Base-by-base conservation (phyloP, 1,284 basidiomycete species). In the Microbotryomycetes sp. region DNA sequence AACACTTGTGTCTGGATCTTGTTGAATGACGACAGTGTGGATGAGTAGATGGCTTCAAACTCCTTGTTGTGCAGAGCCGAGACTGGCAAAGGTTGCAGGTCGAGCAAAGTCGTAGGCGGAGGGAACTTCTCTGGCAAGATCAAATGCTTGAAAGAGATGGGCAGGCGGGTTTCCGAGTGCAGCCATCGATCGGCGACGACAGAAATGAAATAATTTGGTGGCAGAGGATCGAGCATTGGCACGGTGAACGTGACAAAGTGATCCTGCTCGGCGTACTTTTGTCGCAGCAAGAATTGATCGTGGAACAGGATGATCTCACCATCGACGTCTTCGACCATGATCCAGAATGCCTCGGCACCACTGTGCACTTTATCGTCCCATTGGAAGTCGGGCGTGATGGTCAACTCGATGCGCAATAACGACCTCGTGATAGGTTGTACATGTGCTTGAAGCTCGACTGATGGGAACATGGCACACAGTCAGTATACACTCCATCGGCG, bases 1-100 rank as follows among this genome's bases (percentile, higher is more conserved):
- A 97, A 98, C 42, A 96, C 92, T 77, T 98, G 96, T 0, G 92
- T 98, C 76, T 98, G 96, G 68, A 97, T 96, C 79, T 97, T 97
- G 83, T 98, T 98, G 82, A 97, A 97, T 45, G 62, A 53, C 66
- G 94, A 86, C 47, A 69, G 49, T 0, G 82, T 82, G 19, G 81
- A 82, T 0, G 85, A 82, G 76, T 96, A 98, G 49, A 97, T 83
- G 4, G 80, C 80, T 74, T 97, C 89, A 68, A 87, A 96, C 63
- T 91, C 89, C 73, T 86, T 84, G 80, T 93, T 94, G 77, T 94
- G 90, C 3, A 99, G 80, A 1, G 92, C 92, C 0, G 89, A 85
- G 7, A 96, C 80, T 0, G 94, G 93, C 0, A 97, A 83, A 1
- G 88, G 80, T 75, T 98, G 94, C 9, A 98, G 83, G 67, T 97